Conservation (phyloP, 345 rosid species). For the Bruguiera parviflora region DNA sequence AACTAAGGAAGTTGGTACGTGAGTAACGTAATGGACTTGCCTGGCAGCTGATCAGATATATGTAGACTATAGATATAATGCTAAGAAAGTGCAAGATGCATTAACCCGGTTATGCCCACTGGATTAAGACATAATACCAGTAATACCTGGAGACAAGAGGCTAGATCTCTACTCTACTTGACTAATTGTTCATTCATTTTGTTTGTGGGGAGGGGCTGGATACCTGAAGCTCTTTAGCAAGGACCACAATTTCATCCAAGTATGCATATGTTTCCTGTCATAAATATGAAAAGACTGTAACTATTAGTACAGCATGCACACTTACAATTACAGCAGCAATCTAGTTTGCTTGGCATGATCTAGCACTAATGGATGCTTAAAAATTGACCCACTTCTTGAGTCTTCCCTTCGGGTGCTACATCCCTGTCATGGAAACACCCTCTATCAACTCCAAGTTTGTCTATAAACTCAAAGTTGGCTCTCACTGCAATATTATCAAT, state of each 20-base stretch:
- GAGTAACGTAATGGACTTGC: too few relatives aligned
- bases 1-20: too few relatives aligned
- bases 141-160: not conserved
- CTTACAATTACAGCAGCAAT: too few relatives aligned
- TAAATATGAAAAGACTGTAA: not conserved
- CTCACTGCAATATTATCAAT: constrained; percentile 57
- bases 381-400: constrained; percentile 55
- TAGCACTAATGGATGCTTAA: too few relatives aligned
- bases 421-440: constrained; percentile 99
- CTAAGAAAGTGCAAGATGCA: too few relatives aligned
- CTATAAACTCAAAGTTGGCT: constrained; percentile 90
- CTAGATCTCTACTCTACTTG: not conserved
- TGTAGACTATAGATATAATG: too few relatives aligned
- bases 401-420: constrained; percentile 80
- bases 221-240: constrained; percentile 89
- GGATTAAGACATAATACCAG: not conserved
- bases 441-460: constrained; percentile 85
- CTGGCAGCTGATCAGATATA: too few relatives aligned
- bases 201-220: not conserved
- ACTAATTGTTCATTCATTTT: not conserved
- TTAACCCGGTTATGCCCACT: too few relatives aligned
- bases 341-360: too few relatives aligned
- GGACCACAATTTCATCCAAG: constrained; percentile 88
- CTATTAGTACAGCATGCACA: not conserved
- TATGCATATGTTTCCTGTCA: constrained; percentile 75